Conservation (phyloP, 768 basidiomycete species). For the Lentinula detonsa region DNA sequence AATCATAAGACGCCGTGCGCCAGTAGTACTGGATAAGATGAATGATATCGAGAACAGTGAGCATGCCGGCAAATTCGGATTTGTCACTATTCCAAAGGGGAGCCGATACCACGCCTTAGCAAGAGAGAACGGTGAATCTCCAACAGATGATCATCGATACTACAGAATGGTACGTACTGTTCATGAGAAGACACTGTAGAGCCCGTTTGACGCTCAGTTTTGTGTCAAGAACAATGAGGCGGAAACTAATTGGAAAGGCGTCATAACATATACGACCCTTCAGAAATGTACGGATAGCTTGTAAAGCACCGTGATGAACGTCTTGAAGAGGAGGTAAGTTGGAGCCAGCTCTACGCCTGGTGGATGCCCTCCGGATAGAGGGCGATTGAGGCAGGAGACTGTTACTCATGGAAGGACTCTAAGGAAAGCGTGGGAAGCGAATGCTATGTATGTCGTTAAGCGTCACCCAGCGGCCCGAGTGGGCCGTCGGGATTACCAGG, state of each 20-base stretch:
- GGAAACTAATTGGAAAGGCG: slow-evolving; percentile 94
- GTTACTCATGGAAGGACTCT: slow-evolving; percentile 30
- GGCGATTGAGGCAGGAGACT: slow-evolving; percentile 37
- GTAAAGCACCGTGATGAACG: slow-evolving; percentile 62
- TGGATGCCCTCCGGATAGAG: slow-evolving; percentile 52
- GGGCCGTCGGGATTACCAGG: background rate
- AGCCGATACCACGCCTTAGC: slow-evolving; percentile 90
- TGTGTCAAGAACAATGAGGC: slow-evolving; percentile 94
- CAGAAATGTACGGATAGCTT: slow-evolving; percentile 75
- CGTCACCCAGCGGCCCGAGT: background rate
- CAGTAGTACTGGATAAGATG: slow-evolving; percentile 99
- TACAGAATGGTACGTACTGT: slow-evolving; percentile 40
- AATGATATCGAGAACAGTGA: slow-evolving; percentile 98
- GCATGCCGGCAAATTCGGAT: slow-evolving; percentile 94
- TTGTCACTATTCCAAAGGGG: slow-evolving; percentile 96
- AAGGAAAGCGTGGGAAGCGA: background rate
- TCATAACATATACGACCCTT: slow-evolving; percentile 87
- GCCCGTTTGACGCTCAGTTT: slow-evolving; percentile 96
- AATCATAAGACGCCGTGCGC: slow-evolving; percentile 77
- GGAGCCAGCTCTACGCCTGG: slow-evolving; percentile 50
- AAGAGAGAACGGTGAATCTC: slow-evolving; percentile 8
- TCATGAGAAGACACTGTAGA: slow-evolving; percentile 77
- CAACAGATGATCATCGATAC: slow-evolving; percentile 4
- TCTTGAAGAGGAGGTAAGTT: slow-evolving; percentile 57
- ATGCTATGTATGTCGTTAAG: background rate